Evolutionary conservation across 768 basidiomycete genomes (phyloP).

Genomic region (Rhizopogon vinicolor): DNA sequence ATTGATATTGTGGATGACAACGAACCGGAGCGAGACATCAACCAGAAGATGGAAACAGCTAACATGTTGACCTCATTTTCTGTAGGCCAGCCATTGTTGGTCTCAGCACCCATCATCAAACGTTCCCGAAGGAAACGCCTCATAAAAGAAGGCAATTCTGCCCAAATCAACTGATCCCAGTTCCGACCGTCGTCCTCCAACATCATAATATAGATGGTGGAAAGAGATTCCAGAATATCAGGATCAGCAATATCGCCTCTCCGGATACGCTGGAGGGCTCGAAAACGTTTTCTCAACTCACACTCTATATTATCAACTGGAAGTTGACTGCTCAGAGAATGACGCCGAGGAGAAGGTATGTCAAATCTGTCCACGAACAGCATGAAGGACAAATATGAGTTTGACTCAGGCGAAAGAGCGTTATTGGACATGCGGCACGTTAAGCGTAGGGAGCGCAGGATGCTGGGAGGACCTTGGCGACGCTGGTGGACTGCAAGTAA

Average conservation of each 20-base stretch:
- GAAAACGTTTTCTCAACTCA: slow-evolving; percentile 44
- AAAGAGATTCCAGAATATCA: slow-evolving; percentile 39
- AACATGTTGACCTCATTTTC: slow-evolving; percentile 41
- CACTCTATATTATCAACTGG: slow-evolving; percentile 29
- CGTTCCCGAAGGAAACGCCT: slow-evolving; percentile 33
- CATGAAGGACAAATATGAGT: slow-evolving; percentile 30
- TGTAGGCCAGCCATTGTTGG: slow-evolving; percentile 45
- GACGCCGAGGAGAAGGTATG: slow-evolving; percentile 33
- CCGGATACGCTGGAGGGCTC: slow-evolving; percentile 42
- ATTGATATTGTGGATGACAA: slow-evolving; percentile 2
- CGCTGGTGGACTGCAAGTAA: slow-evolving; percentile 25
- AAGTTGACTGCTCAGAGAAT: slow-evolving; percentile 25
- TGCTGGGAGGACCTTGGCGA: slow-evolving; percentile 28
- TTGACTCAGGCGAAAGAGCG: slow-evolving; percentile 16
- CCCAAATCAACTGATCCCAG: slow-evolving; percentile 40
- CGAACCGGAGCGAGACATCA: slow-evolving; percentile 33
- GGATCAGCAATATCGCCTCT: slow-evolving; percentile 30
- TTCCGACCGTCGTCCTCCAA: slow-evolving; percentile 52
- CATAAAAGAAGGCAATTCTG: slow-evolving; percentile 38
- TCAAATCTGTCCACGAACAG: slow-evolving; percentile 50
- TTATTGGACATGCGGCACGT: slow-evolving; percentile 30
- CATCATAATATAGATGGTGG: slow-evolving; percentile 53
- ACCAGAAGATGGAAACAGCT: slow-evolving; percentile 46
- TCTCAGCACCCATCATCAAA: slow-evolving; percentile 32
- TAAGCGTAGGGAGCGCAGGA: slow-evolving; percentile 26